These are phyloP conservation scores for Manihot esculenta DNA, from an alignment of 441 rosid genomes.

Conservation along the genomic window DNA sequence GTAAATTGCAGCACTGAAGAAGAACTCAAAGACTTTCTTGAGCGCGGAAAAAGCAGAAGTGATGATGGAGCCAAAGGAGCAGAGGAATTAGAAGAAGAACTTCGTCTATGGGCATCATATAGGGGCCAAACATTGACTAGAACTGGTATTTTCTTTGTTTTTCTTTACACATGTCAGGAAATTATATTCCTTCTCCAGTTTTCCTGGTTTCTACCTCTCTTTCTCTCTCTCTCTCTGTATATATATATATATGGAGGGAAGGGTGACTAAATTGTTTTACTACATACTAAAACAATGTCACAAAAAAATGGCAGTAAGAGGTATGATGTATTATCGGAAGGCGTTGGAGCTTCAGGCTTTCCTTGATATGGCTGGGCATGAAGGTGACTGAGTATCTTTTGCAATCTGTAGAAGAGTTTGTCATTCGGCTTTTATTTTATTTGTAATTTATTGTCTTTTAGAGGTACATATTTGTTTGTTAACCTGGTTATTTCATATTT, in stretches of 20 bases:
- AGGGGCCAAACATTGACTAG: constrained; percentile 98
- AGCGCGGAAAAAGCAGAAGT: constrained; percentile 47
- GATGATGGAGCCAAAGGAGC: constrained; percentile 72
- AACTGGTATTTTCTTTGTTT: constrained; percentile 61
- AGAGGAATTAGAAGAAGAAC: constrained; percentile 71
- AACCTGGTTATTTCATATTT: constrained; percentile 24
- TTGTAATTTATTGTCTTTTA: no score
- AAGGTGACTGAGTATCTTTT: constrained; percentile 55
- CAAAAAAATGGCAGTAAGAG: constrained; percentile 75
- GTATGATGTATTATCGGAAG: constrained; percentile 98
- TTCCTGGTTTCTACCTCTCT: not conserved
- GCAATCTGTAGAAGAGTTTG: not conserved
- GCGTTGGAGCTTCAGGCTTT: constrained; percentile 99
- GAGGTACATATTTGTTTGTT: constrained; percentile 21
- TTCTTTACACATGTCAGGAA: not conserved
- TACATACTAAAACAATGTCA: constrained; percentile 24
- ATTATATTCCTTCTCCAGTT: not conserved
- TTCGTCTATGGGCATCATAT: constrained; percentile 98
- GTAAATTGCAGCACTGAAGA: constrained; percentile 57
- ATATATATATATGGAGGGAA: not conserved
- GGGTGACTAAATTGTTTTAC: not conserved
- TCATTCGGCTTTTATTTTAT: not conserved
- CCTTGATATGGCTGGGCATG: constrained; percentile 98
- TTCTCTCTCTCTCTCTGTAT: not conserved
- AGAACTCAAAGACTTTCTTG: constrained; percentile 77